phyloP scores from a whole-genome alignment of 768 basidiomycete species.

The Hygrophoropsis aurantiaca region DNA sequence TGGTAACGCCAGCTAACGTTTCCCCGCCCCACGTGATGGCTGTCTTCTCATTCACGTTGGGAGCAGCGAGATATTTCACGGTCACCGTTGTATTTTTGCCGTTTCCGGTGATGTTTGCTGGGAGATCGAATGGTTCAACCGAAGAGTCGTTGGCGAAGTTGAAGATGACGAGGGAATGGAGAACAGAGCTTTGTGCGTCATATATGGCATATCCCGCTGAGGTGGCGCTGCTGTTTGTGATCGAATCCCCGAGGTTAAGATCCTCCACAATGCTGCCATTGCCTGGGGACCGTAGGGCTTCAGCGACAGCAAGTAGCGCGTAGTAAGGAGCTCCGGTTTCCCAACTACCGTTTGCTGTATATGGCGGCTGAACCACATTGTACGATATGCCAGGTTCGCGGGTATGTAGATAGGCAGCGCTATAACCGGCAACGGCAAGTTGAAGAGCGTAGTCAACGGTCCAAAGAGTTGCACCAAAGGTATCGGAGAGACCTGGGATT shows the following conservation, averaged over 20 bases:
- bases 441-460: constrained; percentile 52
- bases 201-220: constrained; percentile 60
- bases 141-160: constrained; percentile 48
- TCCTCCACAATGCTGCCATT: constrained; percentile 47
- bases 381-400: constrained; percentile 53
- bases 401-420: constrained; percentile 51
- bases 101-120: constrained; percentile 26
- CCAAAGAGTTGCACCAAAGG: constrained; percentile 56
- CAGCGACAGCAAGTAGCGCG: constrained; percentile 45
- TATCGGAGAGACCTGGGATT: constrained; percentile 54
- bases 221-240: constrained; percentile 34
- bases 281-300: constrained; percentile 37
- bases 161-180: constrained; percentile 44
- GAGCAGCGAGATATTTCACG: constrained; percentile 50
- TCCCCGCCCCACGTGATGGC: constrained; percentile 64
- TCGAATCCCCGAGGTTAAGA: constrained; percentile 43
- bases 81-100: constrained; percentile 27
- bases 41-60: constrained; percentile 46
- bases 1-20: constrained; percentile 41
- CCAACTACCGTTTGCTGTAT: constrained; percentile 40
- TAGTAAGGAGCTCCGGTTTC: constrained; percentile 51
- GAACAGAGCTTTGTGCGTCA: constrained; percentile 44
- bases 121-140: constrained; percentile 38
- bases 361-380: constrained; percentile 48
- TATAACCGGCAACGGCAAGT: constrained; percentile 50